A percentile compares a stretch with the other conserved stretches of the same genome.
Conservation (phyloP, 208 protist genomes). For the Tetramitus jugosus region DNA sequence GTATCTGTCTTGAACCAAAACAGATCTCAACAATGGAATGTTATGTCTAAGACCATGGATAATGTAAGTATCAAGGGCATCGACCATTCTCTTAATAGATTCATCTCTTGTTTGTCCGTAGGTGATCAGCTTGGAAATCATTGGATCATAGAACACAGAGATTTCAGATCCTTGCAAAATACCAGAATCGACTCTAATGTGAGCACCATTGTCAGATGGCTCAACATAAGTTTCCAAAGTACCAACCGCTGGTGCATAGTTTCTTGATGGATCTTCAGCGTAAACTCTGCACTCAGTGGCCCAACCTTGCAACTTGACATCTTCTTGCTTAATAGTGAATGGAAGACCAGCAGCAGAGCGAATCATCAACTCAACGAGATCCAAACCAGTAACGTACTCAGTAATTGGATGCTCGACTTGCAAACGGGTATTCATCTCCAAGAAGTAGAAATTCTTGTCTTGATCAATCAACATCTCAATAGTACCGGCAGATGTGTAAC, state of each 20-base stretch:
- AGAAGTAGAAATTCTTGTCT: constrained; percentile 65
- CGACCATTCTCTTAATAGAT: constrained; percentile 40
- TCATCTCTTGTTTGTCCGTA: constrained; percentile 34
- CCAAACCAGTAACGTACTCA: constrained; percentile 56
- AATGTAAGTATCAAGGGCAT: constrained; percentile 60
- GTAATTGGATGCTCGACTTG: constrained; percentile 73
- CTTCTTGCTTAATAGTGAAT: constrained; percentile 43
- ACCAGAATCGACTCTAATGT: constrained; percentile 53
- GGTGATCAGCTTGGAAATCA: constrained; percentile 70
- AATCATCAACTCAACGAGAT: constrained; percentile 62
- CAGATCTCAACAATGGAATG: constrained; percentile 59
- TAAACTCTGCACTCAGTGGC: constrained; percentile 57
- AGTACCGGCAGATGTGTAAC: constrained; percentile 49
- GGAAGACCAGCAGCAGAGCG: constrained; percentile 53
- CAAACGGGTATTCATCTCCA: constrained; percentile 73
- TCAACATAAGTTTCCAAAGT: constrained; percentile 46
- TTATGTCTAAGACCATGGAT: constrained; percentile 67
- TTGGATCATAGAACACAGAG: constrained; percentile 70
- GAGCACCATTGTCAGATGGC: constrained; percentile 27
- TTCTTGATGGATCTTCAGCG: constrained; percentile 50
- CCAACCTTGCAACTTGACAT: constrained; percentile 52
- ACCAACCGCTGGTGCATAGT: constrained; percentile 61
- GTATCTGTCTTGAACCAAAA: constrained; percentile 55
- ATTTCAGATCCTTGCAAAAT: constrained; percentile 63
- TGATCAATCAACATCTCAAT: constrained; percentile 68